Evolutionary conservation across 2,329 filamentous ascomycete genomes (phyloP).

Genomic region (Microcera coccophila): DNA sequence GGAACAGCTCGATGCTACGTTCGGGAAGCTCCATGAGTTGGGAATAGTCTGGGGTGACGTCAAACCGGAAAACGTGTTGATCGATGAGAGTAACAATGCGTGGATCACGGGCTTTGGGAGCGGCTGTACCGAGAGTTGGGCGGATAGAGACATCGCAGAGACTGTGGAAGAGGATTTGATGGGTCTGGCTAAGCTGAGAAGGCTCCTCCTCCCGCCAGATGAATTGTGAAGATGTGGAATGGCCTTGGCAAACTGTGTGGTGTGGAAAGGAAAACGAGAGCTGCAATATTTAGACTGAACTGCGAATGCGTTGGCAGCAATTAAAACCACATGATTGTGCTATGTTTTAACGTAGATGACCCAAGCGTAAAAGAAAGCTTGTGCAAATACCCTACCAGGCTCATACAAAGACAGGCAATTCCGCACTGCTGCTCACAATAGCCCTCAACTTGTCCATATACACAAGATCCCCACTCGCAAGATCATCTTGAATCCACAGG

Average conservation of each 20-base stretch:
- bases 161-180: conserved; percentile 23
- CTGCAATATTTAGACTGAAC: too few relatives aligned
- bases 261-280: too few relatives aligned
- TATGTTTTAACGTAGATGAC: too few relatives aligned
- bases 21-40: not conserved
- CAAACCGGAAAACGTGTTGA: conserved; percentile 29
- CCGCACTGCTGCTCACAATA: not conserved
- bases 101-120: conserved; percentile 32
- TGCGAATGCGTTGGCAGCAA: too few relatives aligned
- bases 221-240: too few relatives aligned
- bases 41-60: conserved; percentile 30
- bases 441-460: conserved; percentile 2
- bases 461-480: not conserved
- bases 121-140: conserved; percentile 28
- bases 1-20: conserved; percentile 16
- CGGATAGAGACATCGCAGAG: conserved; percentile 20
- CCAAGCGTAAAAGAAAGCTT: too few relatives aligned
- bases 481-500: conserved; percentile 3
- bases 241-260: too few relatives aligned
- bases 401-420: not conserved
- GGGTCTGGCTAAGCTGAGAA: conserved; percentile 4
- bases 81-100: conserved; percentile 26
- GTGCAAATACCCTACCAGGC: too few relatives aligned
- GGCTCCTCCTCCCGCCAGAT: not conserved
- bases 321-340: too few relatives aligned